Evolutionary conservation across 208 protist genomes (phyloP), one percentile per base, ranked within the genome.

Genomic region (Acanthamoeba triangularis): DNA sequence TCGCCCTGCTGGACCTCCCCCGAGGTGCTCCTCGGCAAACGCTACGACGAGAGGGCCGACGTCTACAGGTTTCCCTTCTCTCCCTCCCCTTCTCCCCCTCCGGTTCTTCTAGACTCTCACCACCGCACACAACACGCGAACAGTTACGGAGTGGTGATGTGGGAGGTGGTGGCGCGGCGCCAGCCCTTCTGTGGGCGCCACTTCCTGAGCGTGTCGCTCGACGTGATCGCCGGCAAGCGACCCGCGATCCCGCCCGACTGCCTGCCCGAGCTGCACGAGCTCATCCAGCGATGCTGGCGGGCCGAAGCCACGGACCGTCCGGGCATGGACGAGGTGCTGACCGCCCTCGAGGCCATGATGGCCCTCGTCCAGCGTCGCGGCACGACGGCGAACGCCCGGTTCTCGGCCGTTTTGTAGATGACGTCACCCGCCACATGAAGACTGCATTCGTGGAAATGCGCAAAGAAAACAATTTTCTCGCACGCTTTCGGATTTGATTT

Each of bases 11-110:
- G 54, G 52, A 63, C 33, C 6, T n/a, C 80, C 5, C 80, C 80
- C n/a, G 80, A 90, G 49, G 35, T 90, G 47, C 41, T 90, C 30
- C 80, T 54, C 47, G 80, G 54, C 52, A 63, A 90, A 28, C 28
- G 35, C 41, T 90, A 90, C 80, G 33, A 90, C 80, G 47, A 90
- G 49, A 54, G 37, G 49, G 80, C 80, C 80, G 80, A 90, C 54
- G 25, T 90, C 80, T 90, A 90, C 54, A 56, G 85, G 63, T 97
- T 7, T 41, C 37, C 37, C 37, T 41, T 41, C 14, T 6, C 14
- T 20, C 14, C 5, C 14, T 56, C 14, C 1, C 52, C 1, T 6
- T 20, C 2, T 67, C 16, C 28, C 23, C 13, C 5, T 67, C 61
- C 23, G 16, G 0, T 8, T 20, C 61, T 67, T 7, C 23, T 67